These are phyloP conservation scores for Eurotiales sp. DNA, from an alignment of 2,329 filamentous ascomycete genomes.

Conservation along the genomic window DNA sequence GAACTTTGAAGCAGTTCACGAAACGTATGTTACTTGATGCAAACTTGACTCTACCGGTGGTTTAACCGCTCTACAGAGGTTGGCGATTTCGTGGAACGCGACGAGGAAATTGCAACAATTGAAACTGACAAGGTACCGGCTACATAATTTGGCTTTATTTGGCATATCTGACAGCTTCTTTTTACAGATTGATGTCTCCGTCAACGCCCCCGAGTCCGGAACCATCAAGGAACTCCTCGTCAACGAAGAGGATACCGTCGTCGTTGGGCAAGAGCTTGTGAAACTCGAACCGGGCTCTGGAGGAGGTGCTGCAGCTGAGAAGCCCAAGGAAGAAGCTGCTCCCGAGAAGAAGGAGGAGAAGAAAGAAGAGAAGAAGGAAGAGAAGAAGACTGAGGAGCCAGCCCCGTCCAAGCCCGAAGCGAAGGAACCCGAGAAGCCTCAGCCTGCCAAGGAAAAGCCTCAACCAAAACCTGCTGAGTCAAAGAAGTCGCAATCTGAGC, in stretches of 20 bases:
- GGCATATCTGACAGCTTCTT: not conserved
- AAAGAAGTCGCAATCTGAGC: constrained; percentile 29
- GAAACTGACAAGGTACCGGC: constrained; percentile 87
- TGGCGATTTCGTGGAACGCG: constrained; percentile 89
- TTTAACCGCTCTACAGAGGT: constrained; percentile 54
- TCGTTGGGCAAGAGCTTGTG: constrained; percentile 86
- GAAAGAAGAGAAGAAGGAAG: constrained; percentile 18
- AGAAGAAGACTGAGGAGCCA: constrained; percentile 29
- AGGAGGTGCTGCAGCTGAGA: constrained; percentile 51
- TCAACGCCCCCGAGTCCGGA: constrained; percentile 88
- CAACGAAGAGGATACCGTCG: constrained; percentile 91
- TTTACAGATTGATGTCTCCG: constrained; percentile 83
- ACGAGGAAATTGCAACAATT: constrained; percentile 97
- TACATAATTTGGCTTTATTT: not conserved
- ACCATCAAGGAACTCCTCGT: constrained; percentile 88
- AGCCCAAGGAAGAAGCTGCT: constrained; percentile 57
- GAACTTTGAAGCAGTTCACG: constrained; percentile 90
- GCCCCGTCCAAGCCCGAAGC: constrained; percentile 25
- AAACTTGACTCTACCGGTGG: not conserved
- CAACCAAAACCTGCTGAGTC: constrained; percentile 16
- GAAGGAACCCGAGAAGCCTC: constrained; percentile 21
- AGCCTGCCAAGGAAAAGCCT: constrained; percentile 27
- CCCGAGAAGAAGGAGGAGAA: constrained; percentile 38
- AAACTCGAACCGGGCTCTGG: constrained; percentile 76
- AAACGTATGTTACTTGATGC: constrained; percentile 64